Evolutionary conservation across 768 basidiomycete genomes (phyloP), one percentile per base, ranked within the genome.

Genomic region (Pulveroboletus sp.): DNA sequence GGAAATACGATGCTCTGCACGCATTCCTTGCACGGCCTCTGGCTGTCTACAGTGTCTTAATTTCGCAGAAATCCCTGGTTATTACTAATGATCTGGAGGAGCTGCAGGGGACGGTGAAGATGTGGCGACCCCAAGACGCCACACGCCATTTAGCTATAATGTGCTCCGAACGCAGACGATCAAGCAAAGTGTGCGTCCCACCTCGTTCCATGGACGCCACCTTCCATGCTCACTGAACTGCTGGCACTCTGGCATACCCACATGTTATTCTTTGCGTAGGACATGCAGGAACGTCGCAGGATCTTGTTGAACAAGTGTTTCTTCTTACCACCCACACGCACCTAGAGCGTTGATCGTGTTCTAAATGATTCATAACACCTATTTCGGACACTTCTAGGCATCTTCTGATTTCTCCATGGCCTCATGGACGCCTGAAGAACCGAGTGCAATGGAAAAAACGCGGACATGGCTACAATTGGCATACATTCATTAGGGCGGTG

Each of bases 401-500:
- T 83, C 86, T 7, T 81, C 84, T 6, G 75, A 89, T 54, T 71
- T 92, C n/a, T 81, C 86, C 6, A 72, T 89, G 50, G 74, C 81
- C 45, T 78, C 86, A 5, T 93, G 91, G 89, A 75, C 84, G 7
- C 86, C 79, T 8, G 76, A 73, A 38, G 83, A 84, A 24, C 72
- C 75, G 13, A 75, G 78, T 48, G 81, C 81, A 6, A 73, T 80
- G 39, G 74, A 78, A 28, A 76, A 68, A n/a, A 21, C 95, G 94
- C 57, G 88, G 84, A 0, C 88, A 91, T 62, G 95, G 93, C 69
- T 94, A 98, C 71, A 96, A 96, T 65, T 21, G 96, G 93, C 68
- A 77, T 66, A 5, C 81, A 90, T 37, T 57, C 27, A 69, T 76
- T 2, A 77, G 75, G 1, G 69, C 74, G 9, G 62, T 86, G 52